Evolutionary conservation across 2,329 filamentous ascomycete species (phyloP), one percentile per base, ranked within the genome.

Genomic region (Penicillium carneum): DNA sequence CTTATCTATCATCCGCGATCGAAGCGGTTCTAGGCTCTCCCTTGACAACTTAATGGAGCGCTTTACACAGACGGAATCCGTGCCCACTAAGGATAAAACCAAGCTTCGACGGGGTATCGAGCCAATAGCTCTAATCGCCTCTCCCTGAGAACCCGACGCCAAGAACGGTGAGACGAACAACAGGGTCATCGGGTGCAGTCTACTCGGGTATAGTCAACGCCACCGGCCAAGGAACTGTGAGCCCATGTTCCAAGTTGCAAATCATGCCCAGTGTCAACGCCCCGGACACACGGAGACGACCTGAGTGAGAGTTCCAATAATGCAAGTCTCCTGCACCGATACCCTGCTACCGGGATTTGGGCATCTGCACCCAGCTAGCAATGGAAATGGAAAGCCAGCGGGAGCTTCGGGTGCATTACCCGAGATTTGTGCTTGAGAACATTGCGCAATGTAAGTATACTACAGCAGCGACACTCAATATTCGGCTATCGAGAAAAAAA

Each of bases 321-420:
- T 67, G 65, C 65, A 64, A 33, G 57, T 41, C 34, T 57, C 29
- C 57, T 60, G 57, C 56, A 61, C n/a, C 34, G 26, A 38, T 57
- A 50, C 50, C 63, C 61, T 57, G 53, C 50, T 59, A 59, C 46
- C 39, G 62, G 59, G 62, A 23, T 52, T 51, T 36, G 23, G 23
- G 14, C 23, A 43, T 45, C 55, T 65, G 63, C 52, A 58, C 20
- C 18, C 18, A 49, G 34, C 56, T 52, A 49, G 45, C 42, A 58
- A 39, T 52, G 52, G 50, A 11, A 65, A 54, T 26, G 31, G 55
- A 39, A 53, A 53, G 43, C 36, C 41, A 46, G 46, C 29, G 33
- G 48, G 42, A 41, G 38, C 5, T 29, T 16, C 33, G 57, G 52
- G 29, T 26, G 23, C 18, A 31, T 16, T 18, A 20, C 33, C 56